These are phyloP conservation scores for Hypholoma sublateritium DNA, from an alignment of 768 basidiomycete species.

Conservation along the genomic window DNA sequence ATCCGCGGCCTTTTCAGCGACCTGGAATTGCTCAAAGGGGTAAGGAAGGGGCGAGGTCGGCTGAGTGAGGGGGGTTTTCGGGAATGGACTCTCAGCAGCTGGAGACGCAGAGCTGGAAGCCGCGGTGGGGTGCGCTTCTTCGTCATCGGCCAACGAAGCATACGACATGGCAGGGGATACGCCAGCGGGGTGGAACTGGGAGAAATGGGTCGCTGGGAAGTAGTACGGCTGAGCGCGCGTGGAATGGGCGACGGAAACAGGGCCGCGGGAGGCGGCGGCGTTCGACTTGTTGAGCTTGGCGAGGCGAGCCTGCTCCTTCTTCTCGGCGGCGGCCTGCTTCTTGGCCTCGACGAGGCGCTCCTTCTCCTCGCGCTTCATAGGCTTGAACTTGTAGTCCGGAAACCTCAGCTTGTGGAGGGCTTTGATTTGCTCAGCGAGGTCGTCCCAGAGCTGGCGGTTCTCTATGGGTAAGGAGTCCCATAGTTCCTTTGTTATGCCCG, in stretches of 20 bases:
- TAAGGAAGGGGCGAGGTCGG: too few species aligned
- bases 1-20: too few species aligned
- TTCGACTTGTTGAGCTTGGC: background rate
- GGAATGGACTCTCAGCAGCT: background rate
- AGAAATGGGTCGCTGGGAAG: background rate
- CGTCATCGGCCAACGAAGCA: background rate
- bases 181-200: background rate
- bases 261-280: background rate
- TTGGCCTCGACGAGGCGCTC: conserved; percentile 37
- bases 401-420: conserved; percentile 48
- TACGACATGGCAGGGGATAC: background rate
- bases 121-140: background rate
- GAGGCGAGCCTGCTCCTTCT: background rate
- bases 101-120: background rate
- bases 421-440: conserved; percentile 52
- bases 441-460: conserved; percentile 51
- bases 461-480: conserved; percentile 58
- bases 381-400: conserved; percentile 59
- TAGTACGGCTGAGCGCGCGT: background rate
- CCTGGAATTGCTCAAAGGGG: too few species aligned
- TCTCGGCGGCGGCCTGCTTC: conserved; percentile 22
- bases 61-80: too few species aligned
- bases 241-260: background rate
- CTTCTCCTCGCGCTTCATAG: conserved; percentile 54
- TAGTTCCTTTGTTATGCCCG: conserved; percentile 58